These are phyloP conservation scores for Scenedesmus sp. DNA, from an alignment of 163 green algal genomes.

Conservation along the genomic window DNA sequence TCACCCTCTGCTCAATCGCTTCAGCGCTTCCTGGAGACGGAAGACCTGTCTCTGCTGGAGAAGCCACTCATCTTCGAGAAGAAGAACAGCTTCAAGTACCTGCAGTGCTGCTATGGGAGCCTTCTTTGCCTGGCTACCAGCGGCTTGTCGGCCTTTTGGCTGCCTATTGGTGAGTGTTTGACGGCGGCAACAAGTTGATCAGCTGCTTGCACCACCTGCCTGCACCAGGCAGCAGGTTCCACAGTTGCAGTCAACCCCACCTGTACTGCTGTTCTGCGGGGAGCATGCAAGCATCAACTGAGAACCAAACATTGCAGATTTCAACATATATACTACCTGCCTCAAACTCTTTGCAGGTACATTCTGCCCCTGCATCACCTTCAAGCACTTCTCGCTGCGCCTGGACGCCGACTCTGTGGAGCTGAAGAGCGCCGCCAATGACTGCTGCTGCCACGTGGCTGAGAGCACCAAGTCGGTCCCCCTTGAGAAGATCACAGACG, in stretches of 20 bases:
- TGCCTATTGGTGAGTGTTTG: not conserved
- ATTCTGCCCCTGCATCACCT: conserved; percentile 3
- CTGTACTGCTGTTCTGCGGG: not conserved
- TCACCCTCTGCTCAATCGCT: not conserved
- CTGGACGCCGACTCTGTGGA: not conserved
- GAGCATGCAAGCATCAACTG: not conserved
- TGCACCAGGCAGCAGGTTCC: not conserved
- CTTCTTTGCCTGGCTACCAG: not conserved
- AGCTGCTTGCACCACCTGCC: not conserved
- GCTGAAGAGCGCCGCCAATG: not conserved
- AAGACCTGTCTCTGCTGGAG: not conserved
- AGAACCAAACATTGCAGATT: not conserved
- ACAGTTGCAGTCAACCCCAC: not conserved
- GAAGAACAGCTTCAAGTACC: not conserved
- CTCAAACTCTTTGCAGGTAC: not conserved
- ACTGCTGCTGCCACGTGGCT: conserved; percentile 18
- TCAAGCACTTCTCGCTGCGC: not conserved
- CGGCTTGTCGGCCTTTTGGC: not conserved
- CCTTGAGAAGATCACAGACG: conserved; percentile 12
- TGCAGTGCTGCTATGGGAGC: not conserved
- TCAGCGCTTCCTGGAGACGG: conserved; percentile 3
- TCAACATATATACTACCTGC: not conserved
- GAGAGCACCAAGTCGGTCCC: not conserved
- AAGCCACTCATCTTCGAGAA: not conserved
- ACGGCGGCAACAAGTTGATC: not conserved